phyloP scores from a whole-genome alignment of 192 early-diverging fungal species.

The Martensiomyces pterosporus region DNA sequence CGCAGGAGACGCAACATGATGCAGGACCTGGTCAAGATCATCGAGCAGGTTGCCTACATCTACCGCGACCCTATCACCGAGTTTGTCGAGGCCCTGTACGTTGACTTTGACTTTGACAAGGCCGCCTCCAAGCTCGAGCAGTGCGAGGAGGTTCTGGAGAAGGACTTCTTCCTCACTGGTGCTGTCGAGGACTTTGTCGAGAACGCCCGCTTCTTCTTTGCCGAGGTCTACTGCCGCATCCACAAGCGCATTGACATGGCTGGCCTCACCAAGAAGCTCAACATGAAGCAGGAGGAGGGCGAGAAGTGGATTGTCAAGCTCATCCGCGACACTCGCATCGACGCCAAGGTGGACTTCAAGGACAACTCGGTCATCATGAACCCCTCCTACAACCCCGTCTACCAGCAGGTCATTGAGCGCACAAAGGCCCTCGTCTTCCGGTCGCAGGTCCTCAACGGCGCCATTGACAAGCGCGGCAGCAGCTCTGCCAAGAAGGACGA shows the following conservation, averaged over 20 bases:
- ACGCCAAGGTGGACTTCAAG: conserved; percentile 95
- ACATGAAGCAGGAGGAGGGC: conserved; percentile 83
- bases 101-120: conserved; percentile 91
- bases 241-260: conserved; percentile 93
- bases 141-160: conserved; percentile 80
- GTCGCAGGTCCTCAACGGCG: conserved; percentile 78
- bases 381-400: conserved; percentile 75
- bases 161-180: conserved; percentile 88
- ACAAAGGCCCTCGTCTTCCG: conserved; percentile 89
- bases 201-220: conserved; percentile 89
- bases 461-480: conserved; percentile 79
- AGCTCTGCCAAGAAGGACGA: conserved; percentile 37
- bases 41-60: conserved; percentile 79
- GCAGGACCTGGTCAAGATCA: conserved; percentile 85
- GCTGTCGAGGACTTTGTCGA: conserved; percentile 93
- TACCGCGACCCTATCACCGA: conserved; percentile 92
- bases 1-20: conserved; percentile 77
- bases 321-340: conserved; percentile 91
- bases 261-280: conserved; percentile 77
- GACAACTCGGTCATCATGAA: conserved; percentile 96
- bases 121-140: conserved; percentile 84
- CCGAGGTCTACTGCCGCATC: conserved; percentile 96
- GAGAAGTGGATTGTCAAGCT: conserved; percentile 99
- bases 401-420: conserved; percentile 94
- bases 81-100: conserved; percentile 89